Percentiles rank a stretch among this genome's conserved stretches.
Conservation (phyloP, 2,329 filamentous ascomycete genomes). For the Fusarium staphyleae region DNA sequence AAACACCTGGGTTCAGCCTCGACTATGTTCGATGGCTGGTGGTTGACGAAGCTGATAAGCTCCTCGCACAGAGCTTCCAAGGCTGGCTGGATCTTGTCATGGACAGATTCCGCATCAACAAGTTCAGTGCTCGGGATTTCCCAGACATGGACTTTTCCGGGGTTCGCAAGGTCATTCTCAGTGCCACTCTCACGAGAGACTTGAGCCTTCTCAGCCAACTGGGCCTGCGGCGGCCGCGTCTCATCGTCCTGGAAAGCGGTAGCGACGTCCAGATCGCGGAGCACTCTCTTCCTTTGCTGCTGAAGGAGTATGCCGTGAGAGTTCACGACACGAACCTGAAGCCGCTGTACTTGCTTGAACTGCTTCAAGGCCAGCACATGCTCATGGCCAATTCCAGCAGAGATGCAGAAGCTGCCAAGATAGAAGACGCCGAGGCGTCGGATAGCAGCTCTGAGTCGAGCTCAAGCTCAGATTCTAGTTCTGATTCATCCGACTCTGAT, state of each 20-base stretch:
- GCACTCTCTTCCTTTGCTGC: constrained; percentile 65
- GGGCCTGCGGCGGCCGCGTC: constrained; percentile 73
- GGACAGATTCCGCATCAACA: constrained; percentile 60
- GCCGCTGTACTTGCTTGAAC: constrained; percentile 82
- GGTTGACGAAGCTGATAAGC: constrained; percentile 91
- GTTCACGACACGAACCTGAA: constrained; percentile 75
- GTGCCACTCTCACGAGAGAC: constrained; percentile 91
- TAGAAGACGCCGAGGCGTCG: constrained; percentile 48
- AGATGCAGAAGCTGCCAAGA: constrained; percentile 14
- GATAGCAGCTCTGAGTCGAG: constrained; percentile 38
- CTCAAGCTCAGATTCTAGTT: constrained; percentile 44
- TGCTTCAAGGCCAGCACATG: constrained; percentile 68
- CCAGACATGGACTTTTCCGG: constrained; percentile 59
- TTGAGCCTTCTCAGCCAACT: constrained; percentile 79
- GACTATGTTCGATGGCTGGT: constrained; percentile 85
- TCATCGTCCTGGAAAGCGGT: constrained; percentile 75
- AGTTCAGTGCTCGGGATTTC: constrained; percentile 61
- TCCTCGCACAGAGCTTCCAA: constrained; percentile 91
- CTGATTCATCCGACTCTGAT: constrained; percentile 41
- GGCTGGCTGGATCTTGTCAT: constrained; percentile 83
- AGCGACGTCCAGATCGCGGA: constrained; percentile 53
- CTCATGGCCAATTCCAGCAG: constrained; percentile 28
- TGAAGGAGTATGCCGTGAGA: constrained; percentile 72
- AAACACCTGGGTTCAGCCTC: constrained; percentile 82
- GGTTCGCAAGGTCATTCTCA: constrained; percentile 83